These are phyloP conservation scores for Macrolepiota dolichaula DNA, from an alignment of 768 basidiomycete species.

Conservation along the genomic window DNA sequence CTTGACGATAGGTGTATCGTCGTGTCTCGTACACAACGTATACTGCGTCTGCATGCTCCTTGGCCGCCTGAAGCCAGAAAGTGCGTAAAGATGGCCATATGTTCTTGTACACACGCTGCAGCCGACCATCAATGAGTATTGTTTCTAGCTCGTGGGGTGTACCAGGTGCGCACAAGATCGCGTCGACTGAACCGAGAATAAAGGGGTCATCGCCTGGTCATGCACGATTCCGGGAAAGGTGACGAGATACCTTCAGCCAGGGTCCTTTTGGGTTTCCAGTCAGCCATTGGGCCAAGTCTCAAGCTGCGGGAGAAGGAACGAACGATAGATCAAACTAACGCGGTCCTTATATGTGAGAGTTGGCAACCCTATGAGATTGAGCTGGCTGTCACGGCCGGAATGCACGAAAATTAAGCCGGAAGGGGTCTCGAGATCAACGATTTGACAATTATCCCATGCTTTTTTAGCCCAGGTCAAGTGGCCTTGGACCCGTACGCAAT, in stretches of 20 bases:
- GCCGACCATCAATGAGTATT: slow-evolving; percentile 37
- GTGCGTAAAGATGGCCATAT: slow-evolving; percentile 43
- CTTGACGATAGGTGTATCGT: slow-evolving; percentile 38
- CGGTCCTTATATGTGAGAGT: neutral
- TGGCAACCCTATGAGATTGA: neutral
- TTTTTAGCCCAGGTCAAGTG: neutral
- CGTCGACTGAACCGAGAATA: slow-evolving; percentile 22
- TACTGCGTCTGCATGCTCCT: slow-evolving; percentile 32
- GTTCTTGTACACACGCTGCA: slow-evolving; percentile 51
- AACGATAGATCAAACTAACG: slow-evolving; percentile 4
- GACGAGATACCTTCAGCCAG: slow-evolving; percentile 23
- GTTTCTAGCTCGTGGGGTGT: slow-evolving; percentile 40
- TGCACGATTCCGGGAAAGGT: neutral
- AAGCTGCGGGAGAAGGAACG: slow-evolving; percentile 4
- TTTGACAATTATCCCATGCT: neutral
- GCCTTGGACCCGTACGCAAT: neutral
- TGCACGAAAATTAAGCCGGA: neutral
- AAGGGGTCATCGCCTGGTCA: neutral
- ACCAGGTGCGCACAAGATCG: slow-evolving; percentile 36
- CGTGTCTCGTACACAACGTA: slow-evolving; percentile 51
- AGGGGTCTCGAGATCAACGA: neutral
- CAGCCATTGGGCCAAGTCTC: slow-evolving; percentile 13
- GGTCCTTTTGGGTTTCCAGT: slow-evolving; percentile 29
- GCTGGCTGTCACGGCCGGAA: neutral
- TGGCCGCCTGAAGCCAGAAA: slow-evolving; percentile 41